These are phyloP conservation scores for Glycine latifolia DNA, from an alignment of 306 rosid species.

Conservation along the genomic window DNA sequence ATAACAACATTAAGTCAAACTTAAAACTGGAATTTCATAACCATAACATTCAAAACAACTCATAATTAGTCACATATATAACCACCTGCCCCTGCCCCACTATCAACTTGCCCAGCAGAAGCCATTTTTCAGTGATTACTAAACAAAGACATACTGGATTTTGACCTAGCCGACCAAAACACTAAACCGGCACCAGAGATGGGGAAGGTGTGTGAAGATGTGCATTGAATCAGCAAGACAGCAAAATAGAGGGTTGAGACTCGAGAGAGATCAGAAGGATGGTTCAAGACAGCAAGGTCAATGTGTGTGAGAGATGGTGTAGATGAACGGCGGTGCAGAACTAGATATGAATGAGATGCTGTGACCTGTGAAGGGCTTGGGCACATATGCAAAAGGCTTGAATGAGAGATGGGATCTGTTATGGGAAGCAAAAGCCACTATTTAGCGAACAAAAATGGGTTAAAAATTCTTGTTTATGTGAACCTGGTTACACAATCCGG, in stretches of 20 bases:
- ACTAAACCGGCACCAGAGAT: not conserved
- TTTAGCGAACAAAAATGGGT: not conserved
- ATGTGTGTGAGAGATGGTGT: not conserved
- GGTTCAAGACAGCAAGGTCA: not conserved
- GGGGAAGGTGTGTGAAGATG: not conserved
- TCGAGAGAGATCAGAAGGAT: not conserved
- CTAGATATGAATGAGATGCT: not conserved
- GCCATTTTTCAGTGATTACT: not conserved
- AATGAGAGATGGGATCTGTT: not conserved
- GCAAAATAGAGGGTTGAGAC: not conserved
- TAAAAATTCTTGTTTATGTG: not conserved
- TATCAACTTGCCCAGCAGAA: not conserved
- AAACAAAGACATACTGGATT: not conserved
- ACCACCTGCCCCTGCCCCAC: not conserved
- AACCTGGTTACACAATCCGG: not conserved
- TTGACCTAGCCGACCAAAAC: not conserved
- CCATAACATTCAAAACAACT: not conserved
- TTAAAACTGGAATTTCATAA: not conserved
- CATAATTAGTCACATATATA: not conserved
- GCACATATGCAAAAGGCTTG: too few species aligned
- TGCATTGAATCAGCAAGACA: not conserved
- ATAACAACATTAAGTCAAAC: not conserved
- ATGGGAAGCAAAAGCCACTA: not conserved
- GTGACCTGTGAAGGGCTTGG: not conserved
- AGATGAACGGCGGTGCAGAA: not conserved